Percentiles rank a stretch among this genome's conserved stretches.
Conservation (phyloP, 2,329 filamentous ascomycete species). For the Raffaelea deltoideospora region DNA sequence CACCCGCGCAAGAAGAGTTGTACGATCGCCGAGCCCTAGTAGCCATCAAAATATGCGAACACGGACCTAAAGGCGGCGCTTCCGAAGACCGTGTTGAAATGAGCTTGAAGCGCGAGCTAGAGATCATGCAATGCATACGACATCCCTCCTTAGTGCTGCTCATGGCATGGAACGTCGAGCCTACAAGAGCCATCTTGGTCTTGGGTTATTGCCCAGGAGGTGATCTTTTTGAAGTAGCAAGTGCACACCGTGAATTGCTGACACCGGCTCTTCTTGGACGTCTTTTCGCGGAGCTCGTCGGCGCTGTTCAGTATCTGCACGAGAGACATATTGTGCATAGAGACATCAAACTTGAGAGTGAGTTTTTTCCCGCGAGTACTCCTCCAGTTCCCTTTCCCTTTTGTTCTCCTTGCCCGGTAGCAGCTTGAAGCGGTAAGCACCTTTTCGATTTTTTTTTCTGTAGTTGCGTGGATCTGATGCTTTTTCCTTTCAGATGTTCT, state of each 20-base stretch:
- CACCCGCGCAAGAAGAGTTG: no score
- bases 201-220: slow-evolving; percentile 87
- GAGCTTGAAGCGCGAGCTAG: slow-evolving; percentile 84
- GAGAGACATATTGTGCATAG: slow-evolving; percentile 77
- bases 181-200: slow-evolving; percentile 68
- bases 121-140: slow-evolving; percentile 76
- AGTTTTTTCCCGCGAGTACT: slow-evolving; percentile 18
- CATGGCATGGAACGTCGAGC: slow-evolving; percentile 80
- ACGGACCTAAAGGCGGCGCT: slow-evolving; percentile 83
- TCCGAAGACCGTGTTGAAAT: slow-evolving; percentile 88
- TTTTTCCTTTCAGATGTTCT: slow-evolving; percentile 79
- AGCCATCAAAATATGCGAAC: slow-evolving; percentile 89
- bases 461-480: no score
- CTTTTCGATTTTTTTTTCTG: not conserved
- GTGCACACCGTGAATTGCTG: slow-evolving; percentile 51
- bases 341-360: slow-evolving; percentile 94
- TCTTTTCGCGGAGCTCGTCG: slow-evolving; percentile 80
- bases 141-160: slow-evolving; percentile 86
- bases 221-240: slow-evolving; percentile 87
- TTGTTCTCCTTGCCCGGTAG: not conserved
- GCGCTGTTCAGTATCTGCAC: slow-evolving; percentile 76
- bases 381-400: slow-evolving; percentile 7
- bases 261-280: slow-evolving; percentile 57
- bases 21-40: slow-evolving; percentile 68
- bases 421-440: no score